Evolutionary conservation across 108 stramenopile species (phyloP).

Genomic region (Epipyxis sp.): DNA sequence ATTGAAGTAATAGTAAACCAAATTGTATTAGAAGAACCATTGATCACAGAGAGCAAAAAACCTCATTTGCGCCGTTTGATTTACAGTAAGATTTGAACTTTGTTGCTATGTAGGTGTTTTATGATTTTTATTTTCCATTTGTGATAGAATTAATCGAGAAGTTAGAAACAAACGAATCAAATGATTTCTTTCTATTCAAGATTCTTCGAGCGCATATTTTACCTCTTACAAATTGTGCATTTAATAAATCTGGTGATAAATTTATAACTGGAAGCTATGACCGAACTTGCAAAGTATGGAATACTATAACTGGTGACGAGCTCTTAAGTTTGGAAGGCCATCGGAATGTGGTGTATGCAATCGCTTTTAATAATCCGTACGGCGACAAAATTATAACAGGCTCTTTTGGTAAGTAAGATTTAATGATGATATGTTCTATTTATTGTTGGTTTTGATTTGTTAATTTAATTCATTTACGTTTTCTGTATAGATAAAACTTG

Average conservation of each 20-base stretch:
- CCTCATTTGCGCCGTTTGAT: conserved; percentile 61
- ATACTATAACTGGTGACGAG: conserved; percentile 64
- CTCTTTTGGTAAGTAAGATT: conserved; percentile 64
- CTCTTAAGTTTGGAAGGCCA: conserved; percentile 64
- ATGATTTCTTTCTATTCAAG: conserved; percentile 66
- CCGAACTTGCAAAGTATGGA: conserved; percentile 68
- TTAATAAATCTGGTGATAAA: conserved; percentile 66
- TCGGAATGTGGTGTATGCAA: conserved; percentile 68
- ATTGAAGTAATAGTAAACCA: conserved; percentile 58
- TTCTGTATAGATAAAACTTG: conserved; percentile 30
- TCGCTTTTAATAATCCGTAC: conserved; percentile 69
- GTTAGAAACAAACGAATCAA: conserved; percentile 52
- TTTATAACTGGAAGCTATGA: conserved; percentile 69
- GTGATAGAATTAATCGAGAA: conserved; percentile 53
- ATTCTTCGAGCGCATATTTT: conserved; percentile 65
- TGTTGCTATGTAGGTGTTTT: not conserved
- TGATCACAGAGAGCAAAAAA: conserved; percentile 54
- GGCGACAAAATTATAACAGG: conserved; percentile 69
- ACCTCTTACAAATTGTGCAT: conserved; percentile 67
- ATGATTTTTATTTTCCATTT: not conserved
- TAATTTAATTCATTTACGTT: conserved; percentile 19
- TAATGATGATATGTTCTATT: too few relatives aligned
- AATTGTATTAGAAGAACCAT: conserved; percentile 63
- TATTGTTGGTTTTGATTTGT: not conserved
- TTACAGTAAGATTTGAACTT: conserved; percentile 37